A percentile compares a stretch with the other conserved stretches of the same genome.
These are phyloP conservation scores for Pleurozium schreberi DNA, from an alignment of 225 moss, liverwort and hornwort species.

Conservation along the genomic window DNA sequence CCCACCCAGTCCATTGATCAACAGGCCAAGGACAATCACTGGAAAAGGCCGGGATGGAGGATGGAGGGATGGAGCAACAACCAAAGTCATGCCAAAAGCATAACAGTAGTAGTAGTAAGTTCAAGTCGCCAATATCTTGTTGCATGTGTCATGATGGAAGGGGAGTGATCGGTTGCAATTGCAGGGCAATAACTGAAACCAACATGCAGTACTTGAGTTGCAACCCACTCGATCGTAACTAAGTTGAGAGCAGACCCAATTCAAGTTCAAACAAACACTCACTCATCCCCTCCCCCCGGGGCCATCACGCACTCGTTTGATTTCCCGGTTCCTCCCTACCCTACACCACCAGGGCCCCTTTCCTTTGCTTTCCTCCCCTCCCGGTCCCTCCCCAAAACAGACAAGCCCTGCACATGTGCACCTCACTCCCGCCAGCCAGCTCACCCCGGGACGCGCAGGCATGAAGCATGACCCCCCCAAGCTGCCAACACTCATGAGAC, in stretches of 20 bases:
- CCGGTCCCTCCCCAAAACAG: too few species aligned
- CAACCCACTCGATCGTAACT: background rate
- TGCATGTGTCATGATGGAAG: slow-evolving; percentile 8
- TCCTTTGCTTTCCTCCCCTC: too few species aligned
- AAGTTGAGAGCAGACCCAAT: background rate
- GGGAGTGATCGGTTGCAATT: background rate
- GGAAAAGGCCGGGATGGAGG: background rate
- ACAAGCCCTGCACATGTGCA: background rate
- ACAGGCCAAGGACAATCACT: background rate
- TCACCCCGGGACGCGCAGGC: background rate
- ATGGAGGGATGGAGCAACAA: background rate
- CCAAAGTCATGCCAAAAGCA: slow-evolving; percentile 1
- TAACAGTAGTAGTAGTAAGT: background rate
- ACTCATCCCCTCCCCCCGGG: accelerated
- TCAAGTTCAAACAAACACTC: background rate
- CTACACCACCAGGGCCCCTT: too few species aligned
- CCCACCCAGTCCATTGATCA: background rate
- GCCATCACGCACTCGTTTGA: background rate
- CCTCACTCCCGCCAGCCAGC: background rate
- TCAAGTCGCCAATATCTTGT: background rate
- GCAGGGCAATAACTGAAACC: slow-evolving; percentile 13
- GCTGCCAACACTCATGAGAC: background rate
- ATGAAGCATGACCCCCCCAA: background rate
- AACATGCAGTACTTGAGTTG: slow-evolving; percentile 7
- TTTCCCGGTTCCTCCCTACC: background rate